Base-by-base conservation (phyloP, 2,329 filamentous ascomycete genomes). In the Thielaviopsis populi region DNA sequence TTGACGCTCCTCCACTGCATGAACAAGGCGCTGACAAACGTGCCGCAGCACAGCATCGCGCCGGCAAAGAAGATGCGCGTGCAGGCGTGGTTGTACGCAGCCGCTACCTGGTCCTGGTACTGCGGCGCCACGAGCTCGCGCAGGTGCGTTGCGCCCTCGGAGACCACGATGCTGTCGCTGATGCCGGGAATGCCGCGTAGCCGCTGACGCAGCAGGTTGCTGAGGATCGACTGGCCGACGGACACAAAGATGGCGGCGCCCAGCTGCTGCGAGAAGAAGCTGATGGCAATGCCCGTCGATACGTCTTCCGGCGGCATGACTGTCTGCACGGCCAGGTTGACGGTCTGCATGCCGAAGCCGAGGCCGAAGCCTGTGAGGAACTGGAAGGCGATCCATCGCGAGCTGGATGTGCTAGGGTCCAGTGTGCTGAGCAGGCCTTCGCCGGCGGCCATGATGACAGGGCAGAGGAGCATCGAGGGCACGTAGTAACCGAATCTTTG, bases 1-100 rank as follows among this genome's bases (percentile, higher is more conserved):
- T 87, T 88, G 69, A 88, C 83, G 67, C 76, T 84, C 71, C 77
- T 83, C 86, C 86, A 89, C 71, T 88, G 80, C 68, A 89, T 79
- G 24, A 78, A 78, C 1, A 80, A 69, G 0, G 81, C 78, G 7
- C 80, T 83, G 10, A 85, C n/a, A 6, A 88, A 74, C 11, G 80
- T 80, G 1, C 80, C 69, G 5, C 78, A 72, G 0, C 79, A 77
- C 66, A 86, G 73, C 0, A 80, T 85, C 61, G 85, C 75, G 3
- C 78, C 78, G 1, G 84, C 80, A 65, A 86, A 79, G 70, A 87
- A 89, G 2, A 84, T 83, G 65, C 80, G 74, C 0, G 79, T 82
- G 43, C 87, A 75, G 0, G 84, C 81, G 53, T 76, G 73, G 70
- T 88, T 88, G 74, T 89, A 90, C 0, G 84, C 85, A 0, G 75